A percentile compares a stretch with the other conserved stretches of the same genome.
These are phyloP conservation scores for Cenchrus americanus DNA, from an alignment of 176 grass and related monocot genomes.

Conservation along the genomic window DNA sequence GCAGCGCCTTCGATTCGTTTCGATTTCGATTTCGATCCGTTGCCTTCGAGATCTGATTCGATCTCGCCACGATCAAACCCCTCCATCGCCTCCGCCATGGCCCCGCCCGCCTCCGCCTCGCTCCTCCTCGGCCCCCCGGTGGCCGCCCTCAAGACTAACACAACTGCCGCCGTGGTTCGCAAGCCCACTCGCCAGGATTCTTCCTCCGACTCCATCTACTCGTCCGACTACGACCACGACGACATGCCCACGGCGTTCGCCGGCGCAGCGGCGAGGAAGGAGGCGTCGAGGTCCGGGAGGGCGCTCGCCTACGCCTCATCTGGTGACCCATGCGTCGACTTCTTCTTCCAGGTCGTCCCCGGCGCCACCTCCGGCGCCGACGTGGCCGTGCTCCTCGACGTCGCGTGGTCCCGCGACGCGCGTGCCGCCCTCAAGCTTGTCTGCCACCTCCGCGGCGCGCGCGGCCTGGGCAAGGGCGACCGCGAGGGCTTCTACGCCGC, in stretches of 20 bases:
- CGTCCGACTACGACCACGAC: background rate
- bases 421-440: slow-evolving; percentile 39
- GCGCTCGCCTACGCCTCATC: no score
- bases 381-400: no score
- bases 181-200: background rate
- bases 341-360: no score
- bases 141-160: background rate
- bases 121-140: background rate
- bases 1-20: background rate
- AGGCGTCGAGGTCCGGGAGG: no score
- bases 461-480: slow-evolving; percentile 56
- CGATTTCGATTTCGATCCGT: background rate
- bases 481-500: slow-evolving; percentile 80
- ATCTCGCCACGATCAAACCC: background rate
- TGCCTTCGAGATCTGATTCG: background rate
- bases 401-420: no score
- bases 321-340: no score
- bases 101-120: background rate
- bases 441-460: slow-evolving; percentile 51
- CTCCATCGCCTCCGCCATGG: background rate
- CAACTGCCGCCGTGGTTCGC: background rate
- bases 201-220: background rate
- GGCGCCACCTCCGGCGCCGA: no score
- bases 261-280: no score
- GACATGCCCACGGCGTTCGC: background rate